Percentiles rank a stretch among this genome's conserved stretches.
Conservation (phyloP, 2,329 filamentous ascomycete species). For the Trichoderma breve region DNA sequence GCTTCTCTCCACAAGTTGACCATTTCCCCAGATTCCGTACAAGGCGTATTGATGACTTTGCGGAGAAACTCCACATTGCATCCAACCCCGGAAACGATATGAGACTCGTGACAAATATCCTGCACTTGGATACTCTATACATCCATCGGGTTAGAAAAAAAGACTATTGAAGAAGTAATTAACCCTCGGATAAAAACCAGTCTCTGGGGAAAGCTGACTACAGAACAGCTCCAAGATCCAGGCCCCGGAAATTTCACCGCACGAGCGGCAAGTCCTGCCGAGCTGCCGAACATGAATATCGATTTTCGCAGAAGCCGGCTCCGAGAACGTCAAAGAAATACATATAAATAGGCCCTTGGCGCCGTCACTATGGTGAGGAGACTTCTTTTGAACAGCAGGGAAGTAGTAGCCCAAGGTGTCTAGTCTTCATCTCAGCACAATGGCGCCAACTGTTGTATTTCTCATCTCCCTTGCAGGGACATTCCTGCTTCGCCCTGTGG, state of each 20-base stretch:
- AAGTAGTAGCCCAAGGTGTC: not conserved
- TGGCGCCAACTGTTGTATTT: not conserved
- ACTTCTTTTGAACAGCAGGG: not conserved
- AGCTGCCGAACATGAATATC: not conserved
- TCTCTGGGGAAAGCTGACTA: not conserved
- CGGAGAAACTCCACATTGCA: not conserved
- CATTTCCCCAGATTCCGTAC: not conserved
- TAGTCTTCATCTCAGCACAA: not conserved
- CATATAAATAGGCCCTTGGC: not conserved
- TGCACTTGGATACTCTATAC: not conserved
- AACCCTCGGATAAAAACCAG: conserved; percentile 1
- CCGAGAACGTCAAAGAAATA: not conserved
- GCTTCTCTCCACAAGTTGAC: not conserved
- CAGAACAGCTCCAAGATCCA: not conserved
- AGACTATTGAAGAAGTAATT: not conserved
- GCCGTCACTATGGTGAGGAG: not conserved
- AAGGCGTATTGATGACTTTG: not conserved
- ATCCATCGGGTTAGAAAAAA: not conserved
- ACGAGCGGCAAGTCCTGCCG: not conserved
- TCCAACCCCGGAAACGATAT: not conserved
- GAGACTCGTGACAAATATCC: not conserved
- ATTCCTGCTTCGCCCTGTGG: conserved; percentile 7
- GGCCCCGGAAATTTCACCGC: conserved; percentile 3
- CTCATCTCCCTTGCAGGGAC: not conserved
- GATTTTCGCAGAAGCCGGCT: not conserved